Percentiles rank a stretch among this genome's conserved stretches.
phyloP scores from a whole-genome alignment of 768 basidiomycete genomes.

The Amanita thiersii region DNA sequence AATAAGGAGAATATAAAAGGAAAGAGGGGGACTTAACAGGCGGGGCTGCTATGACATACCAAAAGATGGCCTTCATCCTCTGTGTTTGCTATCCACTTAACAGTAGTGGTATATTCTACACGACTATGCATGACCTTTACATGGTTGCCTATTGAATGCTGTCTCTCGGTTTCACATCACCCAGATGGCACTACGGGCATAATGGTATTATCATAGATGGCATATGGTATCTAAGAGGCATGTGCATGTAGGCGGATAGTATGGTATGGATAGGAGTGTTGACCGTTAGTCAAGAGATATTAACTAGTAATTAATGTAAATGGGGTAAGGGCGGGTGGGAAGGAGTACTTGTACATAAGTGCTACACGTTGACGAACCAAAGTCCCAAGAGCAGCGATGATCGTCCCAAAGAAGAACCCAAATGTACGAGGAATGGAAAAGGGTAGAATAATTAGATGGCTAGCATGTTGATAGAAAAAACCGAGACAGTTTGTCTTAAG shows the following conservation, averaged over 20 bases:
- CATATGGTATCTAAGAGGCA: background rate
- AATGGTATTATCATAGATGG: slow-evolving; percentile 6
- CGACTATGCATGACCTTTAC: no score
- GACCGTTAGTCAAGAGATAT: slow-evolving; percentile 3
- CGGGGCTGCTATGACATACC: no score
- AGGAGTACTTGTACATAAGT: no score
- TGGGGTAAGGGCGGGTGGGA: background rate
- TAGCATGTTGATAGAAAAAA: slow-evolving; percentile 8
- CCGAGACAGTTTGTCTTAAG: no score
- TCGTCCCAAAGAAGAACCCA: background rate
- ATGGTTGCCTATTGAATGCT: background rate
- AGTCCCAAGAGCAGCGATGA: slow-evolving; percentile 8
- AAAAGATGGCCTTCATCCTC: no score
- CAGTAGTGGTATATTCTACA: no score
- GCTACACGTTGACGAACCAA: no score
- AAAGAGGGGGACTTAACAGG: no score
- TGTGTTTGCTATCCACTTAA: no score
- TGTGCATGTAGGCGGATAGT: slow-evolving; percentile 8
- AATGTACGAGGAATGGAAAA: background rate
- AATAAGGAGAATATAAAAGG: no score
- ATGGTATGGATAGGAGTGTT: slow-evolving; percentile 7
- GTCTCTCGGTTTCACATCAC: background rate
- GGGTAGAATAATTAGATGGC: slow-evolving; percentile 5
- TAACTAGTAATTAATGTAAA: background rate
- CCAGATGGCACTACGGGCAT: slow-evolving; percentile 1